Evolutionary conservation across 2,329 filamentous ascomycete species (phyloP).

Genomic region (Aspergillus bombycis): DNA sequence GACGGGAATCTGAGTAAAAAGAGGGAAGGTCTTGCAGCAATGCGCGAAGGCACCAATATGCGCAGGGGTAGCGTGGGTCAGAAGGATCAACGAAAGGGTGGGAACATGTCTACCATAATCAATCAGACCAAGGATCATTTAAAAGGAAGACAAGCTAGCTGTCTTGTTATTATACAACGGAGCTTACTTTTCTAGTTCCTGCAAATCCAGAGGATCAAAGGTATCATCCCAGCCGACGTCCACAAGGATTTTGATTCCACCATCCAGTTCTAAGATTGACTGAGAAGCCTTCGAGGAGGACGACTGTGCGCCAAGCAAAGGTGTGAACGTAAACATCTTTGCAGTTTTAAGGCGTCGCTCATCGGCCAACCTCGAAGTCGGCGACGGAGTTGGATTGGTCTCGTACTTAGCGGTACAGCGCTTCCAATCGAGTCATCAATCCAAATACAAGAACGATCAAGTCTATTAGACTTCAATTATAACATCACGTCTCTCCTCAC

Average conservation of each 20-base stretch:
- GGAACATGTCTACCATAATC: constrained; percentile 70
- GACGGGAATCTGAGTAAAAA: constrained; percentile 88
- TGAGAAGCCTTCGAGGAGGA: constrained; percentile 79
- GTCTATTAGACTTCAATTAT: background rate
- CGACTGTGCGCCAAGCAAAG: constrained; percentile 87
- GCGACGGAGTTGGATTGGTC: constrained; percentile 9
- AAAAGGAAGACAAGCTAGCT: constrained; percentile 15
- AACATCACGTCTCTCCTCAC: background rate
- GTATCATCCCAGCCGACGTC: constrained; percentile 95
- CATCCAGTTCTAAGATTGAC: constrained; percentile 95
- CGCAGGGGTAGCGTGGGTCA: constrained; percentile 89
- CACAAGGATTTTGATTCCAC: constrained; percentile 91
- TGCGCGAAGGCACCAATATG: constrained; percentile 94
- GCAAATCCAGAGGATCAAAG: constrained; percentile 80
- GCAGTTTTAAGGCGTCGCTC: constrained; percentile 17
- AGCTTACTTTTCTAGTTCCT: constrained; percentile 83
- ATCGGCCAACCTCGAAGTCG: constrained; percentile 17
- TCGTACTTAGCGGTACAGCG: constrained; percentile 1
- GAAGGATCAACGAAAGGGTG: constrained; percentile 87
- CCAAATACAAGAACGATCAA: background rate
- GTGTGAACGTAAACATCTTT: constrained; percentile 92
- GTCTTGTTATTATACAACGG: constrained; percentile 10
- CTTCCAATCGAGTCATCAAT: constrained; percentile 18
- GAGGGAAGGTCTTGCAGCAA: constrained; percentile 93
- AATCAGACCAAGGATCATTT: background rate